Evolutionary conservation across 129 eudicot genomes (phyloP).

Genomic region (Centella asiatica): DNA sequence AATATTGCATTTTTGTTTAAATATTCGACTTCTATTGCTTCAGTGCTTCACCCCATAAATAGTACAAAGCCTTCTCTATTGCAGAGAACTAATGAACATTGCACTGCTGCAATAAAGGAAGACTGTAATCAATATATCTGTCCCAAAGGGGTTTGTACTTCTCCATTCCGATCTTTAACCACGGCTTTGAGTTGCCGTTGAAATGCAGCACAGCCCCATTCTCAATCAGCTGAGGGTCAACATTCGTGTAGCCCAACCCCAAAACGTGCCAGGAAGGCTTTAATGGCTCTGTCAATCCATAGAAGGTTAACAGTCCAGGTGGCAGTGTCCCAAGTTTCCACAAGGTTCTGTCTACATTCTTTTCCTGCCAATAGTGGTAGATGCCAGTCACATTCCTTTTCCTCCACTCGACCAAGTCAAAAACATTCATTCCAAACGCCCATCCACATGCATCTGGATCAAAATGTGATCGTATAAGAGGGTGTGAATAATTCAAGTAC

Average conservation of each 20-base stretch:
- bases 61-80: background rate
- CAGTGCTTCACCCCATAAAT: background rate
- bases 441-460: slow-evolving; percentile 26
- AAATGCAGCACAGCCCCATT: slow-evolving; percentile 26
- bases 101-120: slow-evolving; percentile 24
- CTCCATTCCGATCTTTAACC: slow-evolving; percentile 29
- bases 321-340: slow-evolving; percentile 30
- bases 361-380: slow-evolving; percentile 31
- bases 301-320: slow-evolving; percentile 26
- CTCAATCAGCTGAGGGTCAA: slow-evolving; percentile 22
- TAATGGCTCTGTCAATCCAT: slow-evolving; percentile 26
- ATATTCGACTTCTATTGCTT: background rate
- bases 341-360: slow-evolving; percentile 24
- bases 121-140: slow-evolving; percentile 21
- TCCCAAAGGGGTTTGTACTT: slow-evolving; percentile 27
- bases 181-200: slow-evolving; percentile 29
- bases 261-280: slow-evolving; percentile 27
- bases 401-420: slow-evolving; percentile 29
- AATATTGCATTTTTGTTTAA: background rate
- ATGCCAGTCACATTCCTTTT: slow-evolving; percentile 27
- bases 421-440: slow-evolving; percentile 28
- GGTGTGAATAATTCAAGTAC: slow-evolving; percentile 28
- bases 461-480: slow-evolving; percentile 25
- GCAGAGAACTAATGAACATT: slow-evolving; percentile 15
- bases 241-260: slow-evolving; percentile 27